Conservation (phyloP, 2,329 filamentous ascomycete genomes). For the Emergomyces africanus region DNA sequence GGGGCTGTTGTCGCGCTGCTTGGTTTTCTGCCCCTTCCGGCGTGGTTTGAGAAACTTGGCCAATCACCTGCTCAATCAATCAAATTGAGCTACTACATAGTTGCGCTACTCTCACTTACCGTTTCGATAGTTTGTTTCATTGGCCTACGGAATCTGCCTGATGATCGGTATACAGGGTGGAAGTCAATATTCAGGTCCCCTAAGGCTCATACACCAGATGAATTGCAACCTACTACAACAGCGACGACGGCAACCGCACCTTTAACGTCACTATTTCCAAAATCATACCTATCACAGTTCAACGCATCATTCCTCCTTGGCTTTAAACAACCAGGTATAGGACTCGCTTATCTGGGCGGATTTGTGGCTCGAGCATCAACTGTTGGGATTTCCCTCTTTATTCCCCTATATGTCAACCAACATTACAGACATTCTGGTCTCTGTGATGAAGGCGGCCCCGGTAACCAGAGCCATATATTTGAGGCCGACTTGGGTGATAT, state of each 20-base stretch:
- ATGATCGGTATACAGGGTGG: slow-evolving; percentile 69
- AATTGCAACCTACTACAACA: neutral
- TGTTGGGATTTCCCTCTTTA: slow-evolving; percentile 88
- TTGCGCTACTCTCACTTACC: slow-evolving; percentile 56
- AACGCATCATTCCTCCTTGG: slow-evolving; percentile 55
- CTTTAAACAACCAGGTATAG: slow-evolving; percentile 63
- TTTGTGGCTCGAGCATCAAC: slow-evolving; percentile 92
- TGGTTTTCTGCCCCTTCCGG: slow-evolving; percentile 77
- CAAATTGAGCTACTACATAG: slow-evolving; percentile 75
- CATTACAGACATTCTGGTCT: slow-evolving; percentile 74
- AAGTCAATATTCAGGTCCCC: slow-evolving; percentile 32
- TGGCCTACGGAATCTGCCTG: slow-evolving; percentile 54
- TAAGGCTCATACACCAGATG: slow-evolving; percentile 1
- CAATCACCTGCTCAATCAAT: slow-evolving; percentile 62
- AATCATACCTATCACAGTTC: slow-evolving; percentile 41
- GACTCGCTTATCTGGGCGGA: slow-evolving; percentile 79
- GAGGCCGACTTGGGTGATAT: slow-evolving; percentile 43
- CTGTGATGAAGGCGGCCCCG: slow-evolving; percentile 43
- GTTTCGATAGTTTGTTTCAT: slow-evolving; percentile 67
- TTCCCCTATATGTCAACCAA: slow-evolving; percentile 83
- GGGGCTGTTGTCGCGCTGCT: slow-evolving; percentile 74
- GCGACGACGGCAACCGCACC: neutral
- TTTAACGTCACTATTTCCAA: neutral
- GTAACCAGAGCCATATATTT: slow-evolving; percentile 15
- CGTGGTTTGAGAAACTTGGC: slow-evolving; percentile 61